phyloP scores from a whole-genome alignment of 2,329 filamentous ascomycete species.

The Plectosphaerella plurivora region DNA sequence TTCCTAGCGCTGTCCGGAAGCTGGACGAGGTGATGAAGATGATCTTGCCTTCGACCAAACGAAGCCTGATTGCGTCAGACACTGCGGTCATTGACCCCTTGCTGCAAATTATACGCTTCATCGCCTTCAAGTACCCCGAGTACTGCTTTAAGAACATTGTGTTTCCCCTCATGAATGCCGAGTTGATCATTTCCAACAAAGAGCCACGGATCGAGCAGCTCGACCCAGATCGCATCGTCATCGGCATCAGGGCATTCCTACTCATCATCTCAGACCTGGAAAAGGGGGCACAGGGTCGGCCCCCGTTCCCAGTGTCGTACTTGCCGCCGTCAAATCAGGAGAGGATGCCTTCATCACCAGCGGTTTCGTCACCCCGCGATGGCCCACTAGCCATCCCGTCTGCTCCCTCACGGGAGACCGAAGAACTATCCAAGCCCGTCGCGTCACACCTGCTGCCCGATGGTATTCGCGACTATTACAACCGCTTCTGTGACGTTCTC shows the following conservation, averaged over 20 bases:
- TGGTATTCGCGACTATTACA: constrained; percentile 77
- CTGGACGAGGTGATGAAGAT: constrained; percentile 86
- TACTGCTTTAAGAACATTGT: constrained; percentile 89
- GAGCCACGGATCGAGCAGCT: constrained; percentile 86
- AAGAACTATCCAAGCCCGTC: constrained; percentile 63
- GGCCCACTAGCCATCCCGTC: constrained; percentile 18
- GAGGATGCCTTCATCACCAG: constrained; percentile 44
- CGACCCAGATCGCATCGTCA: constrained; percentile 95
- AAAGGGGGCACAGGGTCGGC: constrained; percentile 69
- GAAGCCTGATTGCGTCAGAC: constrained; percentile 78
- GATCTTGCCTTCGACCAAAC: constrained; percentile 75
- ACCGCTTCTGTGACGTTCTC: constrained; percentile 88
- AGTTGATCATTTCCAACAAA: constrained; percentile 71
- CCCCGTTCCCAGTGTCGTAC: constrained; percentile 77
- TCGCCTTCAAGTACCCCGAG: constrained; percentile 90
- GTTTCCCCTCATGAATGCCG: constrained; percentile 92
- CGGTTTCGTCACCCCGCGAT: constrained; percentile 33
- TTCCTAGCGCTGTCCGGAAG: constrained; percentile 66
- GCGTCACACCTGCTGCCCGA: constrained; percentile 64
- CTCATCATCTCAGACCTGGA: constrained; percentile 92
- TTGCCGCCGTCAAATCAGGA: constrained; percentile 31
- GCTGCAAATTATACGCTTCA: constrained; percentile 89
- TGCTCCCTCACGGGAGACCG: constrained; percentile 39
- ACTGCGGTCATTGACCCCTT: constrained; percentile 80
- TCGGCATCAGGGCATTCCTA: constrained; percentile 90